Evolutionary conservation across 345 rosid species (phyloP), one percentile per base, ranked within the genome.

Genomic region (Populus davidiana): DNA sequence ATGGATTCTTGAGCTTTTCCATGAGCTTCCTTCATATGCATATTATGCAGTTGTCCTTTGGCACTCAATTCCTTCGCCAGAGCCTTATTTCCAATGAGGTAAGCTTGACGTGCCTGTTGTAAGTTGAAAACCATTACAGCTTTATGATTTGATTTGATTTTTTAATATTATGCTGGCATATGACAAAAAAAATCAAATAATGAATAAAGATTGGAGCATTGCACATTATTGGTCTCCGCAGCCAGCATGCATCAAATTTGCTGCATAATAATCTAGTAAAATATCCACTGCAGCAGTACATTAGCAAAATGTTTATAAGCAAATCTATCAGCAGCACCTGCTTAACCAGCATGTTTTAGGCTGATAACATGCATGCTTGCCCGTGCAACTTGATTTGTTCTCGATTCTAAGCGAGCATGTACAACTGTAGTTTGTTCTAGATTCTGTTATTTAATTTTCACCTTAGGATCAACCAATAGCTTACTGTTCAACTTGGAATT

Each of bases 11-110:
- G 97, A 35, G 98, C 99, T 86, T 91, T 96, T 52, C 92, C 98
- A 86, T 94, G 98, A 69, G 97, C 95, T 82, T 90, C 97, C 83
- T 94, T 96, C 98, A 96, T 96, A 76, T 92, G 94, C 89, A 90
- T 82, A 82, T 91, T 92, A 80, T 96, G 93, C 78, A 89, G 80
- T 84, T 96, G 97, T 69, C 99, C 99, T 85, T 94, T 96, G 56
- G 79, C 91, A 78, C 99, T 94, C 83, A 90, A 89, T 80, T 94
- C 98, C 87, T 94, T 96, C 47, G 98, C 98, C 44, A 96, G 83
- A 61, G 93, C 97, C 86, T 94, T 96, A 77, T 94, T 96, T 50
- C 99, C 98, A 72, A 94, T 81, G 25, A 92, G 88, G 81, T 88
- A 96, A 67, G 99, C 97, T 85, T 90, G 97, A 0, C 88, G 92